phyloP scores from a whole-genome alignment of 352 stramenopile species.

The Phytophthora citrophthora region DNA sequence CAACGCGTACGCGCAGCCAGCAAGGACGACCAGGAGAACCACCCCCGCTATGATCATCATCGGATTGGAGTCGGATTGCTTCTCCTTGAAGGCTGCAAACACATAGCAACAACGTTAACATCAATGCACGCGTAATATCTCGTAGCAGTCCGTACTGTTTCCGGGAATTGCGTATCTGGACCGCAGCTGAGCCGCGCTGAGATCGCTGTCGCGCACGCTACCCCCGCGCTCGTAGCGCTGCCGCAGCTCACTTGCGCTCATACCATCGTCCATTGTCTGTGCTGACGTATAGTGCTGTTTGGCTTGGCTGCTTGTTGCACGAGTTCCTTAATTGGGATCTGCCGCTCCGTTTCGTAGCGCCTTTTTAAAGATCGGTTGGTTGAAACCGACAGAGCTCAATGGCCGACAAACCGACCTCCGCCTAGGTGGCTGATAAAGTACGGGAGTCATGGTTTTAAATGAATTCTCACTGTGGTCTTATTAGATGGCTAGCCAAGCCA shows the following conservation, averaged over 20 bases:
- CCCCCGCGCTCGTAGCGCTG: constrained; percentile 78
- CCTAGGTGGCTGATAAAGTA: too few species aligned
- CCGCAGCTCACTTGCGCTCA: constrained; percentile 72
- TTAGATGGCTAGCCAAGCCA: too few species aligned
- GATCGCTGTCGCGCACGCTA: constrained; percentile 74
- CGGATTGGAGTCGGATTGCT: constrained; percentile 50
- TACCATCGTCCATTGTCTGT: constrained; percentile 57
- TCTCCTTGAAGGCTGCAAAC: constrained; percentile 67
- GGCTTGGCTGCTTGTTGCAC: constrained; percentile 4
- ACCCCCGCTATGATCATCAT: constrained; percentile 61
- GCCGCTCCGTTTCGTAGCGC: constrained; percentile 15
- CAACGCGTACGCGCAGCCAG: constrained; percentile 63
- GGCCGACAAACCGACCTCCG: too few species aligned
- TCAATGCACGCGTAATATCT: too few species aligned
- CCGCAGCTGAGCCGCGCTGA: constrained; percentile 78
- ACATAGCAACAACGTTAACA: background rate
- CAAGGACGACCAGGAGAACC: constrained; percentile 55
- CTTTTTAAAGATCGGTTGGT: constrained; percentile 20
- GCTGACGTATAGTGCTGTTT: background rate
- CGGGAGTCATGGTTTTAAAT: too few species aligned
- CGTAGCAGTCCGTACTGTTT: constrained; percentile 60
- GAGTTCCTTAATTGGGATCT: constrained; percentile 9
- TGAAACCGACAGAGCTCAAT: too few species aligned
- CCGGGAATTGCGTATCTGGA: constrained; percentile 80
- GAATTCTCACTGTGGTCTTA: too few species aligned